phyloP scores from a whole-genome alignment of 441 rosid species.

The Bocquillonia castaneifolia region DNA sequence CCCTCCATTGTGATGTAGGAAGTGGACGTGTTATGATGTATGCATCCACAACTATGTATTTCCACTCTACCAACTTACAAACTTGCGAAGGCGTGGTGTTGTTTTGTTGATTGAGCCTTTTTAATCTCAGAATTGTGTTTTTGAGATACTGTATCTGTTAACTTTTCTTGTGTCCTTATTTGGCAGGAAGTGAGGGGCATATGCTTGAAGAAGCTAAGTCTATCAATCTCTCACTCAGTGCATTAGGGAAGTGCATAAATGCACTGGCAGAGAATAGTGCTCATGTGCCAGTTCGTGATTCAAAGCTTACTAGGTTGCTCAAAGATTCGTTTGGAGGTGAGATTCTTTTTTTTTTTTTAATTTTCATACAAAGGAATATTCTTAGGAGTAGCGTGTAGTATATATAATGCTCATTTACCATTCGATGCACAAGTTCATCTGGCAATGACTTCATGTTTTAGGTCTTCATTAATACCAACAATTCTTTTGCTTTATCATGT shows the following conservation, averaged over 20 bases:
- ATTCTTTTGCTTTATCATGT: not conserved
- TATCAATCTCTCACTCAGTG: conserved; percentile 96
- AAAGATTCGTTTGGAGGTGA: conserved; percentile 98
- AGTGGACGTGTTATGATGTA: not conserved
- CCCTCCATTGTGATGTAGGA: not conserved
- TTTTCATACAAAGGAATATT: conserved; percentile 11
- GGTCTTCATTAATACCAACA: not conserved
- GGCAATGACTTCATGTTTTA: conserved; percentile 1
- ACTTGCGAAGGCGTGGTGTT: not conserved
- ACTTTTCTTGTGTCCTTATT: conserved; percentile 19
- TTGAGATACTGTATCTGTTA: not conserved
- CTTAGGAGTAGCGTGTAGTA: too few relatives aligned
- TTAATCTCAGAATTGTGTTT: conserved; percentile 1
- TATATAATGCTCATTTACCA: conserved; percentile 2
- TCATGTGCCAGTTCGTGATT: conserved; percentile 97
- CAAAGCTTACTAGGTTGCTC: conserved; percentile 91
- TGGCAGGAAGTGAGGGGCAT: conserved; percentile 98
- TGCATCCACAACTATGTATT: not conserved
- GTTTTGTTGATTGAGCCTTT: conserved; percentile 6
- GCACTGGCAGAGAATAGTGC: conserved; percentile 94
- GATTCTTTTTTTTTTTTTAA: conserved; percentile 29
- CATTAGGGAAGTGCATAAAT: conserved; percentile 96
- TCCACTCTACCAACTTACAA: not conserved
- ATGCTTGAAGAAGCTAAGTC: conserved; percentile 97
- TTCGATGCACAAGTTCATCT: conserved; percentile 8